Evolutionary conservation across 1,284 basidiomycete genomes (phyloP), one percentile per base, ranked within the genome.

Genomic region (Ustilago sp.): DNA sequence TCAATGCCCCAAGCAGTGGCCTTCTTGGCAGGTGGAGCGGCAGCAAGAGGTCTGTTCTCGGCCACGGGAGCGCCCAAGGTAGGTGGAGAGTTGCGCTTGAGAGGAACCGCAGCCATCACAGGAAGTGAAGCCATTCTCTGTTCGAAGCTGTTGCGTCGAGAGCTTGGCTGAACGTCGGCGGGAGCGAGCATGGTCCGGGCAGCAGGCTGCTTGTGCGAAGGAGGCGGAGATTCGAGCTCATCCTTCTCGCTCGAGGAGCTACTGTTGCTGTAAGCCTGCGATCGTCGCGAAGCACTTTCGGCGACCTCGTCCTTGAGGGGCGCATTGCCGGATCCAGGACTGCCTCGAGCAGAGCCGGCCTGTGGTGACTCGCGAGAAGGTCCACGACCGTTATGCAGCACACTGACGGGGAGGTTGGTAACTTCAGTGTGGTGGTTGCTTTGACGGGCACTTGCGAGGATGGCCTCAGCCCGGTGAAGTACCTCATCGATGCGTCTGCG

Each of bases 401-500:
- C 62, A n/a, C 59, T 59, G 15, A 45, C 51, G 13, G 59, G 55
- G 7, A 47, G 51, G 2, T 59, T 63, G 31, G 59, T 45, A 32
- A 52, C 59, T 12, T 74, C 71, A 43, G 28, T 60, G 12, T 58
- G 9, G 32, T 63, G 59, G 35, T 63, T 71, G 32, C 64, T 36
- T 13, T 74, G 65, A 6, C 73, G 70, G 6, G 65, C 63, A 8
- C 70, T 67, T 15, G 68, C 58, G 0, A 81, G 71, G 13, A 83
- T 58, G 1, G 63, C 39, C 63, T 85, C 83, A 11, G 82, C 79
- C n/a, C 77, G 78, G 28, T 68, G 56, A 38, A 85, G 50, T 7
- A 85, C 59, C 28, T 79, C 76, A 32, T 85, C 75, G 36, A 85
- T 67, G 5, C 81, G 72, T 19, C 61, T 63, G 48, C 77, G 72